Evolutionary conservation across 129 eudicot genomes (phyloP), one percentile per base, ranked within the genome.

Genomic region (Dittrichia graveolens): DNA sequence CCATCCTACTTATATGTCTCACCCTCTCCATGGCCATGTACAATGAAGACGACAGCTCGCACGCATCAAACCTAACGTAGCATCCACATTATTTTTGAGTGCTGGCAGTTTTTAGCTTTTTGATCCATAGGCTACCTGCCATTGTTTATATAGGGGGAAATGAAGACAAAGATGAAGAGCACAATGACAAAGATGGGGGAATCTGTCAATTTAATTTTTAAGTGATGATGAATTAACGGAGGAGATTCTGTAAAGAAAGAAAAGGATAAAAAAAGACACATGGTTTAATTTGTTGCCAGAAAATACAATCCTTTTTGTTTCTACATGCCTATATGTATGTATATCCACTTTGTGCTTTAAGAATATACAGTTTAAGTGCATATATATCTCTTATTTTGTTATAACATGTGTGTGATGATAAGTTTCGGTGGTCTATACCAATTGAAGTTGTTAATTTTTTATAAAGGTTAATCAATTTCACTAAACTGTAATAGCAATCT

Each of bases 1-100:
- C 98, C n/a, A 81, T 89, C 60, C 64, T 92, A 14, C 85, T 92
- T n/a, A 92, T 92, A 42, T 86, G 69, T 79, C 83, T 87, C 84
- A 89, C 96, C 6, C 80, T 92, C 55, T 72, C 85, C 24, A 78
- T 92, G 80, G 78, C 72, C 46, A 89, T 77, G 66, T 71, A 62
- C 44, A 80, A 75, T 16, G 84, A 71, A 38, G 88, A 79, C 19
- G 79, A 78, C 38, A 80, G 13, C 50, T 74, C 67, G 61, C 67
- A 71, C 34, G 63, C n/a, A n/a, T n/a, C n/a, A n/a, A n/a, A n/a
- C n/a, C n/a, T n/a, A n/a, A n/a, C n/a, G n/a, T n/a, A n/a, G n/a
- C n/a, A n/a, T n/a, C n/a, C n/a, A n/a, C n/a, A n/a, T n/a, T n/a
- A n/a, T n/a, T n/a, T n/a, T n/a, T n/a, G n/a, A n/a, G n/a, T n/a